A percentile compares a stretch with the other conserved stretches of the same genome.
Conservation (phyloP, 2,329 filamentous ascomycete genomes). For the Botrytis byssoidea region DNA sequence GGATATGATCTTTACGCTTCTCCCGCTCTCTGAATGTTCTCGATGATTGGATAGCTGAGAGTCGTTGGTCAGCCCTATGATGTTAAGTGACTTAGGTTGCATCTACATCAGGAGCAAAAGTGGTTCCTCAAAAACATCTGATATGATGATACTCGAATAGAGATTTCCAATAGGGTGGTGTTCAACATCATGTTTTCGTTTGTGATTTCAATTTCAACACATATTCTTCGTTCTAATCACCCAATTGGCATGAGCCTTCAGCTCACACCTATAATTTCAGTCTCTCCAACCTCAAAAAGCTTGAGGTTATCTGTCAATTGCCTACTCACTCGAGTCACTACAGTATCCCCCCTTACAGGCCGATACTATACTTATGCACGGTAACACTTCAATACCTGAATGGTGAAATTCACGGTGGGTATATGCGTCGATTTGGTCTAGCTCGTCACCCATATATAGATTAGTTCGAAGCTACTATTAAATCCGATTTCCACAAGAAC, state of each 20-base stretch:
- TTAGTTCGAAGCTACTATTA: not conserved
- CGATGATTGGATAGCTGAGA: constrained; percentile 3
- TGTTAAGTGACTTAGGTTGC: not conserved
- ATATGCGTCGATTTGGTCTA: not conserved
- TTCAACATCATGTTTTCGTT: not conserved
- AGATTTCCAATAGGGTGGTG: not conserved
- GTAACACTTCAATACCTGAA: not conserved
- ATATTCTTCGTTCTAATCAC: not conserved
- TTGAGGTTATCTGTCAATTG: not conserved
- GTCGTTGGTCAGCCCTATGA: constrained; percentile 11
- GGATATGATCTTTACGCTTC: constrained; percentile 2
- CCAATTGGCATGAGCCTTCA: not conserved
- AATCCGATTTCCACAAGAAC: not conserved
- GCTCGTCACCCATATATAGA: not conserved
- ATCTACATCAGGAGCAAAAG: not conserved
- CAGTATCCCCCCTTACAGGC: not conserved
- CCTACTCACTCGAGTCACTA: not conserved
- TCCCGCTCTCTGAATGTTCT: not conserved
- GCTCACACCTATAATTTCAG: not conserved
- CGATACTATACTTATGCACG: too few relatives aligned
- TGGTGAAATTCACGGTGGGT: not conserved
- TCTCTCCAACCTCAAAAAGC: not conserved
- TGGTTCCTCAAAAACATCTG: not conserved
- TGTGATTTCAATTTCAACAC: not conserved
- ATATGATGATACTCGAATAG: not conserved